phyloP scores from a whole-genome alignment of 768 basidiomycete species.

The Pulveroboletus sp. region DNA sequence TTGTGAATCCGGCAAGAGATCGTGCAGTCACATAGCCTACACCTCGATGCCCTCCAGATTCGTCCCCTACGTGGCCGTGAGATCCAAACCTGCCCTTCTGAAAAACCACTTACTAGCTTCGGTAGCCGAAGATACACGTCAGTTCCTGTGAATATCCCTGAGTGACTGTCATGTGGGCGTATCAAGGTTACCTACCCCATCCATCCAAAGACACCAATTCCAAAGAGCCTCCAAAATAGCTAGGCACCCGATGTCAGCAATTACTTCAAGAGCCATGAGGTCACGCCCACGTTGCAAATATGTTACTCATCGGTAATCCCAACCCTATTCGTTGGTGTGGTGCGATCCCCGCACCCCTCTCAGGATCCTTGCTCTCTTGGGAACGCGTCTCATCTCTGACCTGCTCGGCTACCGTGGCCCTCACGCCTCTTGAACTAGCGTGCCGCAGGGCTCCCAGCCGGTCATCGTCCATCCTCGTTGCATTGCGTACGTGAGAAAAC shows the following conservation, averaged over 20 bases:
- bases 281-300: conserved; percentile 68
- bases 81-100: background rate
- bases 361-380: conserved; percentile 32
- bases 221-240: conserved; percentile 80
- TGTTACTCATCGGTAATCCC: conserved; percentile 85
- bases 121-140: conserved; percentile 81
- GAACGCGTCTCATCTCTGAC: conserved; percentile 36
- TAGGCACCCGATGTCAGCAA: conserved; percentile 24
- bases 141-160: conserved; percentile 48
- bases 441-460: conserved; percentile 65
- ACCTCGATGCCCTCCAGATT: conserved; percentile 84
- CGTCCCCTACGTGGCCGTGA: conserved; percentile 53
- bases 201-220: conserved; percentile 78
- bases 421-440: conserved; percentile 60
- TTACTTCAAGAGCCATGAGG: background rate
- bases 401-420: conserved; percentile 80
- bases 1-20: conserved; percentile 8
- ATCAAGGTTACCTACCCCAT: conserved; percentile 56
- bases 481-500: conserved; percentile 82
- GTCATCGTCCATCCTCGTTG: conserved; percentile 60
- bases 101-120: conserved; percentile 54
- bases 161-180: background rate
- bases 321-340: conserved; percentile 70
- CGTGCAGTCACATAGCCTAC: conserved; percentile 29
- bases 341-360: conserved; percentile 43